phyloP scores from a whole-genome alignment of 768 basidiomycete species.

The Cystobasidiopsis lactophilus region DNA sequence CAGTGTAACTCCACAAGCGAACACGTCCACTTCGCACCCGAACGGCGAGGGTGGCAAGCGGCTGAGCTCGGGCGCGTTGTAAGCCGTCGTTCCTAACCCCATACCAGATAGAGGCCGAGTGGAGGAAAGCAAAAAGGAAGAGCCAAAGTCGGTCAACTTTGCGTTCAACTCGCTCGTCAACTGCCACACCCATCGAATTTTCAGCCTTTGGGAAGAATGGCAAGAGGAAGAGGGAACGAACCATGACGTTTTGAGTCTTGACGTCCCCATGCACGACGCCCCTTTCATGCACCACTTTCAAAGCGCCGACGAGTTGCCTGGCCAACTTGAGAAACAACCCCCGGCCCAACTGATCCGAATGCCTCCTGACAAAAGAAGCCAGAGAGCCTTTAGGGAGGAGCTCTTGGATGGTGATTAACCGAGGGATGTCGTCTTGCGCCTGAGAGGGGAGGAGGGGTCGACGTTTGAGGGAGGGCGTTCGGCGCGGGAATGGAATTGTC shows the following conservation, averaged over 20 bases:
- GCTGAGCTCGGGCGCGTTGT: conserved; percentile 28
- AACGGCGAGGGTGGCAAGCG: conserved; percentile 21
- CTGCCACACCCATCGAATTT: background rate
- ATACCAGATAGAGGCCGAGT: conserved; percentile 24
- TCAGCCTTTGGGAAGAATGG: too few relatives aligned
- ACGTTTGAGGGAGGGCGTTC: background rate
- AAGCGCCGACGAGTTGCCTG: conserved; percentile 20
- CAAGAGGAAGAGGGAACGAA: conserved; percentile 9
- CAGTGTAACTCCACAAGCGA: conserved; percentile 28
- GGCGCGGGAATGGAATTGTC: too few relatives aligned
- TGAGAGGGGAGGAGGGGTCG: background rate
- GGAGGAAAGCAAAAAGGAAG: conserved; percentile 24
- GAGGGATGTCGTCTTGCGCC: background rate
- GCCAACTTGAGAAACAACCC: conserved; percentile 22
- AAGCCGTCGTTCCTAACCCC: conserved; percentile 28
- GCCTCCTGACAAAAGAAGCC: conserved; percentile 11
- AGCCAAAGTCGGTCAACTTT: conserved; percentile 29
- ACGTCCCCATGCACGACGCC: conserved; percentile 29
- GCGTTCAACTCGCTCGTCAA: conserved; percentile 17
- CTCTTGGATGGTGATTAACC: conserved; percentile 18
- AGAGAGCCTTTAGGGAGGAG: conserved; percentile 15
- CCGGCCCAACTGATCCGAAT: conserved; percentile 13
- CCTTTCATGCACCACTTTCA: conserved; percentile 20
- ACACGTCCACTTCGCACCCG: conserved; percentile 28
- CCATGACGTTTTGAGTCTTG: conserved; percentile 27